A percentile compares a stretch with the other conserved stretches of the same genome.
Evolutionary conservation across 768 basidiomycete species (phyloP).

Genomic region (Macrocybe gigantea): DNA sequence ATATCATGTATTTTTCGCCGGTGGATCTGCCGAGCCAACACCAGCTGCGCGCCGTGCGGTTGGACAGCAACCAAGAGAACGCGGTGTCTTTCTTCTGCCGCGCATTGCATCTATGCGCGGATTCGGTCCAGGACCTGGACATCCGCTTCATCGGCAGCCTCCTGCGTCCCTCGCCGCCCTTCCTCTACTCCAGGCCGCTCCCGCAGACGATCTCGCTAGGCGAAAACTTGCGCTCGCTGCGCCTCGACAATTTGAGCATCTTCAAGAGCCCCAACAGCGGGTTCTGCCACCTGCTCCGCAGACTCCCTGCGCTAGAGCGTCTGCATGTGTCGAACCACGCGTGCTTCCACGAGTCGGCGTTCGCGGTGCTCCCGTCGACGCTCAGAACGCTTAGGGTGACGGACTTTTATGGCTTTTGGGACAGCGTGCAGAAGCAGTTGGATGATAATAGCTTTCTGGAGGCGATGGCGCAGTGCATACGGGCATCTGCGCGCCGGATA

Average conservation of each 20-base stretch:
- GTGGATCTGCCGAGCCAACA: constrained; percentile 15
- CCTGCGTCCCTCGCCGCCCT: constrained; percentile 16
- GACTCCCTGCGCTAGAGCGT: constrained; percentile 14
- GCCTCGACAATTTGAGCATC: constrained; percentile 22
- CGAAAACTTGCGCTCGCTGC: constrained; percentile 14
- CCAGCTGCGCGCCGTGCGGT: constrained; percentile 15
- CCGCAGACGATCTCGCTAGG: constrained; percentile 1
- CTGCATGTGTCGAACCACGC: constrained; percentile 22
- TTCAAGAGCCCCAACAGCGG: constrained; percentile 16
- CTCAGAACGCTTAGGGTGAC: constrained; percentile 14
- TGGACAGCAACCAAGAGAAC: constrained; percentile 22
- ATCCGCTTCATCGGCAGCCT: constrained; percentile 23
- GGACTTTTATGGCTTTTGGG: constrained; percentile 18
- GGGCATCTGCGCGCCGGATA: constrained; percentile 2
- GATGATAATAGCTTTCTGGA: constrained; percentile 9
- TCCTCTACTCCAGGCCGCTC: constrained; percentile 4
- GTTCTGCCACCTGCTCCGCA: constrained; percentile 16
- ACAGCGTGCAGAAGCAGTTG: constrained; percentile 3
- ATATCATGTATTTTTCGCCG: constrained; percentile 14
- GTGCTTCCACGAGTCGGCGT: constrained; percentile 15
- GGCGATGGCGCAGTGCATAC: constrained; percentile 11
- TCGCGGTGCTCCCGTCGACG: constrained; percentile 14
- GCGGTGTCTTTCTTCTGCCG: constrained; percentile 17
- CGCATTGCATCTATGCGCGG: constrained; percentile 14
- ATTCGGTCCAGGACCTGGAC: constrained; percentile 16